Conservation (phyloP, 1,284 basidiomycete species). For the Trichosporon sp. region DNA sequence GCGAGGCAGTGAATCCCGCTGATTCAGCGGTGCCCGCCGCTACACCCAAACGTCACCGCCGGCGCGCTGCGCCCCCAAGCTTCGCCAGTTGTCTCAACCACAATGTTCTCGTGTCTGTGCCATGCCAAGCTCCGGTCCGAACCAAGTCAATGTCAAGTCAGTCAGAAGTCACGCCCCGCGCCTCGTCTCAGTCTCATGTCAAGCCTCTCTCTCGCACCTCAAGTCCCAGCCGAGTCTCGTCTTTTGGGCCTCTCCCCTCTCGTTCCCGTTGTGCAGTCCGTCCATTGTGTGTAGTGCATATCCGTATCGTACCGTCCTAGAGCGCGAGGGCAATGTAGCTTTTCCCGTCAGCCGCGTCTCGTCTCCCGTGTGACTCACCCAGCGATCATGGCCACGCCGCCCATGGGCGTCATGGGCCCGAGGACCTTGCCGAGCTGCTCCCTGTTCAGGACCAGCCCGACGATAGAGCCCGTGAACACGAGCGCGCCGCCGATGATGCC, state of each 20-base stretch:
- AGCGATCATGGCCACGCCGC: slow-evolving; percentile 67
- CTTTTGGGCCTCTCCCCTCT: background rate
- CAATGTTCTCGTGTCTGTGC: background rate
- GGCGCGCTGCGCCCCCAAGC: background rate
- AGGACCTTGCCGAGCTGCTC: slow-evolving; percentile 60
- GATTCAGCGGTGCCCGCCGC: background rate
- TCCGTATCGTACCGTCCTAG: background rate
- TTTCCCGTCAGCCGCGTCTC: background rate
- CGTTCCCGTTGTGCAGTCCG: background rate
- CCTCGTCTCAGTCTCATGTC: background rate
- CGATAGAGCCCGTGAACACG: slow-evolving; percentile 69
- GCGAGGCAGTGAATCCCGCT: background rate
- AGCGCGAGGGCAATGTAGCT: slow-evolving; percentile 25
- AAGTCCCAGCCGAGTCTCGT: background rate
- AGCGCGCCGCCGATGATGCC: slow-evolving; percentile 62
- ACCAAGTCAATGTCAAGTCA: background rate
- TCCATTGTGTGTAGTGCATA: background rate
- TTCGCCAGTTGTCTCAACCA: background rate
- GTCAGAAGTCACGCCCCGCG: background rate
- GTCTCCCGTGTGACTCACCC: slow-evolving; percentile 57
- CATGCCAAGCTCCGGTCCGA: background rate
- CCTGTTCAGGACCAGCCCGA: slow-evolving; percentile 59
- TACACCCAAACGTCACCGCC: background rate
- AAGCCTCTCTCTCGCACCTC: no score
- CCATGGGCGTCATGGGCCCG: slow-evolving; percentile 71